A percentile compares a stretch with the other conserved stretches of the same genome.
These are phyloP conservation scores for Nemania bipapillata DNA, from an alignment of 2,329 filamentous ascomycete genomes.

Conservation along the genomic window DNA sequence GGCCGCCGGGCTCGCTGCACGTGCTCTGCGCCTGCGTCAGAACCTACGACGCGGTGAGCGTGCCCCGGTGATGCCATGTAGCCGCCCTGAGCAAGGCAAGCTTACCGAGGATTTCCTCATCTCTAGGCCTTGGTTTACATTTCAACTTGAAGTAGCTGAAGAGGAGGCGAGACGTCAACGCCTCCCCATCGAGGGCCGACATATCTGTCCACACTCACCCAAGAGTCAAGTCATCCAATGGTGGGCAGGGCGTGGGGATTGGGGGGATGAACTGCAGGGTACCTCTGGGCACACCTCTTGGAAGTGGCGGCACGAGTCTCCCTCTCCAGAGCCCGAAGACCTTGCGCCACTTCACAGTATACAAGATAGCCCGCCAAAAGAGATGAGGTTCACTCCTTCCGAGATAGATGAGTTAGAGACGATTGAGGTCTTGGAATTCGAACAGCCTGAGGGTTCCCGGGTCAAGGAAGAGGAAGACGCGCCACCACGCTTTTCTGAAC, in stretches of 20 bases:
- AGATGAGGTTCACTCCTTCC: constrained; percentile 40
- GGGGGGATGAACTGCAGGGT: constrained; percentile 24
- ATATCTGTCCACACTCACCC: constrained; percentile 11
- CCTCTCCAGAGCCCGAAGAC: constrained; percentile 38
- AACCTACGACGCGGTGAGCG: constrained; percentile 16
- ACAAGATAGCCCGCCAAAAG: constrained; percentile 23
- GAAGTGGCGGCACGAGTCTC: constrained; percentile 41
- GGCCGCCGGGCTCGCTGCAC: neutral
- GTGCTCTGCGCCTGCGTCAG: constrained; percentile 5
- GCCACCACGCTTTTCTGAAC: neutral
- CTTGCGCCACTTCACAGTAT: constrained; percentile 25
- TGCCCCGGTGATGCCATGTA: neutral
- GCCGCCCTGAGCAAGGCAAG: constrained; percentile 2
- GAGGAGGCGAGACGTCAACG: constrained; percentile 30
- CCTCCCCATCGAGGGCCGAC: constrained; percentile 24
- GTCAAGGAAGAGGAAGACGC: neutral
- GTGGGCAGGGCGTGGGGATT: constrained; percentile 38
- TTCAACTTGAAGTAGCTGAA: constrained; percentile 36
- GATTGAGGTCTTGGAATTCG: constrained; percentile 21
- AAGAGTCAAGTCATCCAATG: constrained; percentile 32
- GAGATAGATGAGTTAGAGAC: constrained; percentile 38
- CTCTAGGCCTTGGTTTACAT: constrained; percentile 40
- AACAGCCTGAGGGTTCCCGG: neutral
- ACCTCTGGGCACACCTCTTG: constrained; percentile 21
- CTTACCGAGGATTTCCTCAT: constrained; percentile 36